Conservation (phyloP, 73 alveolate genomes). For the Stentor roeselii region DNA sequence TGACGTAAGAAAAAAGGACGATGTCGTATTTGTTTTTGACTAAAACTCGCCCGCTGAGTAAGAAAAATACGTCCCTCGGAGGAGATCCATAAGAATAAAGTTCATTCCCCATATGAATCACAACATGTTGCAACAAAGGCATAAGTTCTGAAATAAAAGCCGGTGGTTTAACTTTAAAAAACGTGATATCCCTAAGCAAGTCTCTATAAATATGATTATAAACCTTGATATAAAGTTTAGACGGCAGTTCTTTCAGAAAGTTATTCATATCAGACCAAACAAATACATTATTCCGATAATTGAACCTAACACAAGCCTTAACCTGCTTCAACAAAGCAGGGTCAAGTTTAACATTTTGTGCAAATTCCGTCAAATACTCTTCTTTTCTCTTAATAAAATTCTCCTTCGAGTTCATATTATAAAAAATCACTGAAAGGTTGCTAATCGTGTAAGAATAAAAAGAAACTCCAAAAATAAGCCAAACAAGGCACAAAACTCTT, state of each 20-base stretch:
- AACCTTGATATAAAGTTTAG: conserved; percentile 40
- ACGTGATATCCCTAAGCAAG: conserved; percentile 31
- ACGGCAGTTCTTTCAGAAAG: conserved; percentile 46
- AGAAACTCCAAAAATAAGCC: conserved; percentile 51
- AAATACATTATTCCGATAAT: conserved; percentile 37
- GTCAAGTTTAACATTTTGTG: conserved; percentile 43
- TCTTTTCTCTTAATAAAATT: conserved; percentile 38
- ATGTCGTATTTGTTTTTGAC: conserved; percentile 18
- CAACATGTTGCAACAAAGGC: conserved; percentile 45
- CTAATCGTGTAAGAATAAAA: conserved; percentile 65
- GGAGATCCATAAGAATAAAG: conserved; percentile 41
- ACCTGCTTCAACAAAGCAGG: conserved; percentile 30
- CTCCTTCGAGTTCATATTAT: conserved; percentile 53
- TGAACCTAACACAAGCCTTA: conserved; percentile 34
- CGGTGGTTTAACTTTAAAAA: conserved; percentile 42
- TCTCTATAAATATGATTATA: conserved; percentile 44
- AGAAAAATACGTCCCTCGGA: conserved; percentile 43
- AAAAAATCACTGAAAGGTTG: conserved; percentile 47
- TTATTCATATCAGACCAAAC: conserved; percentile 39
- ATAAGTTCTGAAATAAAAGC: conserved; percentile 45
- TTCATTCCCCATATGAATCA: conserved; percentile 34
- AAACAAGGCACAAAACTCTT: conserved; percentile 55
- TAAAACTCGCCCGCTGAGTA: conserved; percentile 45
- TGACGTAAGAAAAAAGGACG: conserved; percentile 11
- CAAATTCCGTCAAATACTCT: conserved; percentile 45